phyloP scores from a whole-genome alignment of 352 stramenopile genomes.

The Blastocystis sp. region DNA sequence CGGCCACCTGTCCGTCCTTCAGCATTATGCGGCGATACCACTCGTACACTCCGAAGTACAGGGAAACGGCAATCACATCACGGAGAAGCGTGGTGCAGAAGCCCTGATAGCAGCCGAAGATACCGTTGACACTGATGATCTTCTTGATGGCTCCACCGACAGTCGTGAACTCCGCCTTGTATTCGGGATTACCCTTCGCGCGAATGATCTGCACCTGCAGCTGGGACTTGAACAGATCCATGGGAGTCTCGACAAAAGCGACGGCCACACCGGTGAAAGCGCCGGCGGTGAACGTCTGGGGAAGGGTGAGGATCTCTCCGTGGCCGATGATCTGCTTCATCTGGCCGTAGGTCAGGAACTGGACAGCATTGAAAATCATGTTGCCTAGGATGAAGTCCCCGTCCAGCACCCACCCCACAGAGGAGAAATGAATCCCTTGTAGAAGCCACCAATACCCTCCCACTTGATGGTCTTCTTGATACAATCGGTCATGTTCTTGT shows the following conservation, averaged over 20 bases:
- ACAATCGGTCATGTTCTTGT: constrained; percentile 66
- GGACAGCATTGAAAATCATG: constrained; percentile 68
- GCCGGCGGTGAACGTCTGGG: constrained; percentile 52
- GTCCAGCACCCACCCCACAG: constrained; percentile 3
- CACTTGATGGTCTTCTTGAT: constrained; percentile 68
- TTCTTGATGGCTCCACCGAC: constrained; percentile 37
- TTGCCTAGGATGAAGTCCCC: constrained; percentile 29
- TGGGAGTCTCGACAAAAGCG: constrained; percentile 64
- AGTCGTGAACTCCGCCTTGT: constrained; percentile 66
- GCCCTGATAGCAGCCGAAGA: constrained; percentile 65
- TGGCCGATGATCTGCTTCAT: constrained; percentile 64
- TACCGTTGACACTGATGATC: constrained; percentile 60
- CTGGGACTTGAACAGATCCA: constrained; percentile 70
- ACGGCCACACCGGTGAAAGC: constrained; percentile 67
- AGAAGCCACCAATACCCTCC: constrained; percentile 57
- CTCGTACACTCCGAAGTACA: constrained; percentile 68
- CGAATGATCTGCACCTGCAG: constrained; percentile 66
- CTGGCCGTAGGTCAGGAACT: constrained; percentile 63
- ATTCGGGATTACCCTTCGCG: constrained; percentile 67
- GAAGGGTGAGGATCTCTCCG: constrained; percentile 48
- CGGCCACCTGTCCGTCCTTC: constrained; percentile 42
- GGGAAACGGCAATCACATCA: constrained; percentile 66
- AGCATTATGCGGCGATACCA: constrained; percentile 32
- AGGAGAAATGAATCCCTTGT: constrained; percentile 67
- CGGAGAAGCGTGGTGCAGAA: constrained; percentile 63